phyloP scores from a whole-genome alignment of 1,139 yeast species.

The Scheffersomyces illinoinensis region DNA sequence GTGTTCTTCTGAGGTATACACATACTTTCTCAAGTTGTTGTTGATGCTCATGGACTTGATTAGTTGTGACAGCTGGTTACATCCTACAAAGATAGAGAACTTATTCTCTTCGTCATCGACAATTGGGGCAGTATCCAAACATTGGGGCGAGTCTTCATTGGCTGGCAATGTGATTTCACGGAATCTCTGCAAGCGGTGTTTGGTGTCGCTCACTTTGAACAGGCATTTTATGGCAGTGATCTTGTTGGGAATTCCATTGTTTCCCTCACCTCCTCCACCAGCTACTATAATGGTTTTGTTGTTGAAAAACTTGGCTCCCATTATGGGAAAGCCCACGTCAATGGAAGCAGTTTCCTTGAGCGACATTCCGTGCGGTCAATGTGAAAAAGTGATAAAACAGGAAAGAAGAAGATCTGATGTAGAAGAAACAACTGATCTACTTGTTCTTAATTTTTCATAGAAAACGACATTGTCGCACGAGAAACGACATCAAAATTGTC shows the following conservation, averaged over 20 bases:
- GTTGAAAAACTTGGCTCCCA: constrained; percentile 71
- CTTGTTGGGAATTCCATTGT: constrained; percentile 83
- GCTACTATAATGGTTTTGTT: constrained; percentile 66
- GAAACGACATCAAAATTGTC: neutral
- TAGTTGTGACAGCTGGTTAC: constrained; percentile 63
- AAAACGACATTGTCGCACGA: neutral
- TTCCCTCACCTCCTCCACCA: constrained; percentile 97
- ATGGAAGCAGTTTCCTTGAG: constrained; percentile 38
- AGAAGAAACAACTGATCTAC: neutral
- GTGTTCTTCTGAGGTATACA: constrained; percentile 56
- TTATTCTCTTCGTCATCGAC: constrained; percentile 31
- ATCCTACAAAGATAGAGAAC: constrained; percentile 63
- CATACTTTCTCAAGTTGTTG: constrained; percentile 71
- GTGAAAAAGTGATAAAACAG: neutral
- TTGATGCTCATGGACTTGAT: constrained; percentile 62
- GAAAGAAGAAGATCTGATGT: neutral
- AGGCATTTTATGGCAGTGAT: constrained; percentile 68
- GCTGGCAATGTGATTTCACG: constrained; percentile 63
- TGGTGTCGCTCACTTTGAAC: constrained; percentile 52
- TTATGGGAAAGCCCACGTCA: constrained; percentile 78
- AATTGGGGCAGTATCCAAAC: constrained; percentile 51
- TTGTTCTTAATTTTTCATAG: neutral
- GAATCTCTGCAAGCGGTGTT: constrained; percentile 55
- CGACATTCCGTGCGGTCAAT: constrained; percentile 22
- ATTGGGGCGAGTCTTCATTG: constrained; percentile 75